Conservation (phyloP, 73 alveolate species). For the Paramecium bursaria region DNA sequence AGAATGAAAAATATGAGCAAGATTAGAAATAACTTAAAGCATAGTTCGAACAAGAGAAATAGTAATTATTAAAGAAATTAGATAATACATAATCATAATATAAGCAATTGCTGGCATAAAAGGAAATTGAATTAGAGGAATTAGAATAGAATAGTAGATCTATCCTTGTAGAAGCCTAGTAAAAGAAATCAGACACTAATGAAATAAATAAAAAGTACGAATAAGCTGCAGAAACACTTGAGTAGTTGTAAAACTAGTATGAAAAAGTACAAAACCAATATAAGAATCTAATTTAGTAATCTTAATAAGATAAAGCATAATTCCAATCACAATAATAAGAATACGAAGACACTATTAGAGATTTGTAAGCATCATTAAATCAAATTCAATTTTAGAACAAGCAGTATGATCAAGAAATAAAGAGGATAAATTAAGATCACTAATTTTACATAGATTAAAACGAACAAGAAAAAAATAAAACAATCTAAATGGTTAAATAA, state of each 20-base stretch:
- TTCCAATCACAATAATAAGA: constrained; percentile 19
- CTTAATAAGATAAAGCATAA: neutral
- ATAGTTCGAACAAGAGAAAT: constrained; percentile 18
- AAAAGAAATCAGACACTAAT: constrained; percentile 2
- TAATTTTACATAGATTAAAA: neutral
- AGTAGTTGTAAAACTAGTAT: neutral
- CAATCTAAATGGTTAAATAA: neutral
- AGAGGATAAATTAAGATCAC: neutral
- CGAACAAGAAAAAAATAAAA: constrained; percentile 16
- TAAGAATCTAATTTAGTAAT: constrained; percentile 1
- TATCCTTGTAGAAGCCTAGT: constrained; percentile 28
- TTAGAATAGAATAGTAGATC: constrained; percentile 32
- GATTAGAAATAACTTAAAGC: neutral
- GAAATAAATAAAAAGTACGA: neutral
- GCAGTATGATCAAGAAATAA: constrained; percentile 8
- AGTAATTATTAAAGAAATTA: neutral
- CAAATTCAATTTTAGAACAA: neutral
- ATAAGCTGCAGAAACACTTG: neutral
- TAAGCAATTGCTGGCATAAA: neutral
- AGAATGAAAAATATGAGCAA: constrained; percentile 9
- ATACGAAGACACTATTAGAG: constrained; percentile 37
- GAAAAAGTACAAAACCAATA: neutral
- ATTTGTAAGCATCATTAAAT: constrained; percentile 16
- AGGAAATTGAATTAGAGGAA: constrained; percentile 25
- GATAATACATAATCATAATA: constrained; percentile 32